A percentile compares a stretch with the other conserved stretches of the same genome.
Evolutionary conservation across 2,329 filamentous ascomycete genomes (phyloP).

Genomic region (Biscogniauxia marginata): DNA sequence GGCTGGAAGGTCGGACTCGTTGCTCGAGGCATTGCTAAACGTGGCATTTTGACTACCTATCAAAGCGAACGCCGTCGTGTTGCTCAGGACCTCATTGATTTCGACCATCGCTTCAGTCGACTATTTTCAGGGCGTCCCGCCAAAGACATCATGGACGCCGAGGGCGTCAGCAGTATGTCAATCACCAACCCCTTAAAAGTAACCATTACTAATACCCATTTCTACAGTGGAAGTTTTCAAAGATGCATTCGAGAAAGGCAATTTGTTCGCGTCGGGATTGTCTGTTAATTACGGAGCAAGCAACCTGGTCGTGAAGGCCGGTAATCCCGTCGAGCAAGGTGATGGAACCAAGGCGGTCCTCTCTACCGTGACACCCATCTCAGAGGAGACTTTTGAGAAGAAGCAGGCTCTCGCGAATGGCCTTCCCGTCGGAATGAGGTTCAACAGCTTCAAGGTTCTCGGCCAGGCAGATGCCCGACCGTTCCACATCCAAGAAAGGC

Average conservation of each 20-base stretch:
- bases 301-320: slow-evolving; percentile 53
- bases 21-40: slow-evolving; percentile 42
- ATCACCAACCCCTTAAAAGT: neutral
- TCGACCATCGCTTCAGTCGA: slow-evolving; percentile 57
- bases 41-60: slow-evolving; percentile 48
- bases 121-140: slow-evolving; percentile 45
- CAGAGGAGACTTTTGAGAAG: slow-evolving; percentile 16
- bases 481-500: slow-evolving; percentile 55
- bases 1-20: slow-evolving; percentile 56
- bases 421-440: slow-evolving; percentile 52
- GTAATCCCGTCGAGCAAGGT: slow-evolving; percentile 41
- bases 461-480: slow-evolving; percentile 54
- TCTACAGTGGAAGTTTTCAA: slow-evolving; percentile 56
- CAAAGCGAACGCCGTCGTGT: slow-evolving; percentile 54
- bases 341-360: slow-evolving; percentile 41
- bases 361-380: slow-evolving; percentile 2
- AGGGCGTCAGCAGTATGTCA: slow-evolving; percentile 49
- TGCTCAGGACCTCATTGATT: slow-evolving; percentile 64
- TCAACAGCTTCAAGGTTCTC: slow-evolving; percentile 57
- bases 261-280: slow-evolving; percentile 56
- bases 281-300: slow-evolving; percentile 58
- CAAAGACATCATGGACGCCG: slow-evolving; percentile 43
- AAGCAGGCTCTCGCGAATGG: slow-evolving; percentile 45
- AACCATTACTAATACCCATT: neutral
- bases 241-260: slow-evolving; percentile 57